phyloP scores from a whole-genome alignment of 768 basidiomycete genomes.

The Russula lepida region DNA sequence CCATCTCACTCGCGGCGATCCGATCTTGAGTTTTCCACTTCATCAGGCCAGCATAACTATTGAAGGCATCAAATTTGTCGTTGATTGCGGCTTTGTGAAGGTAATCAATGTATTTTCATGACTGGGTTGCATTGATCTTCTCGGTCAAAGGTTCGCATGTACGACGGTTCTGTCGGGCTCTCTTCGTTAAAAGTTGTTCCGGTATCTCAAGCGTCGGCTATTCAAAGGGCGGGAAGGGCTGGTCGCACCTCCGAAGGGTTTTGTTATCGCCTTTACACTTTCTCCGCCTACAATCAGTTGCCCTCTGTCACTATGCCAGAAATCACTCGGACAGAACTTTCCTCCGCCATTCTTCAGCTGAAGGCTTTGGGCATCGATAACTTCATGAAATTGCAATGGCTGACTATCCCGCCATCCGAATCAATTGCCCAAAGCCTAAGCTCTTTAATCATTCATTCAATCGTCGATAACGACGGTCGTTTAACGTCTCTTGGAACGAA shows the following conservation, averaged over 20 bases:
- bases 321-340: conserved; percentile 84
- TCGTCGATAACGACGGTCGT: conserved; percentile 75
- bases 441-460: conserved; percentile 67
- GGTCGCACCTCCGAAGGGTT: conserved; percentile 89
- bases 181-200: conserved; percentile 80
- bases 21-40: not conserved
- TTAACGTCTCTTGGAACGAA: conserved; percentile 71
- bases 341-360: conserved; percentile 84
- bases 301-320: conserved; percentile 75
- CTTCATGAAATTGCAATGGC: conserved; percentile 93
- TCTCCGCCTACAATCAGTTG: conserved; percentile 50
- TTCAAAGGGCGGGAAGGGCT: conserved; percentile 89
- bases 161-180: conserved; percentile 78
- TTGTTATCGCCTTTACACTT: conserved; percentile 86
- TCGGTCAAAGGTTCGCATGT: conserved; percentile 65
- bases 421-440: conserved; percentile 82
- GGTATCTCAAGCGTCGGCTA: conserved; percentile 81
- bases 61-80: conserved; percentile 87
- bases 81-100: conserved; percentile 95
- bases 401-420: conserved; percentile 80
- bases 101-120: conserved; percentile 30
- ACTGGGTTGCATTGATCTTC: not conserved
- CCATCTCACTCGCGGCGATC: not conserved
- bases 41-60: conserved; percentile 89
- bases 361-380: conserved; percentile 95